Conservation (phyloP, 2,329 filamentous ascomycete genomes). For the Fusarium transvaalense region DNA sequence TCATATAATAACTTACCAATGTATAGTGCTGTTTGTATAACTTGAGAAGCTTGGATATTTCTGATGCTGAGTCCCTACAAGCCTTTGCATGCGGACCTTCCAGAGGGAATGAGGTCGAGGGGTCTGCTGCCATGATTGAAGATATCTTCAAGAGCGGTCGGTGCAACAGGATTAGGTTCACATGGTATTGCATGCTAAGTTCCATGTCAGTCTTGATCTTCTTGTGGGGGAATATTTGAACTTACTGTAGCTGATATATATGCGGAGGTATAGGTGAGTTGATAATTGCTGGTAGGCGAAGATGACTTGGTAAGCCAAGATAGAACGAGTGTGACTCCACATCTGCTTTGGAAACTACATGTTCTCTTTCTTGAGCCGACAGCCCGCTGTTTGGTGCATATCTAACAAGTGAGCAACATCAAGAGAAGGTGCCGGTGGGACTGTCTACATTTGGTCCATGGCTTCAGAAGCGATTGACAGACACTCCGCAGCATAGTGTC, state of each 20-base stretch:
- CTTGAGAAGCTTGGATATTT: not conserved
- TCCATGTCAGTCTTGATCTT: not conserved
- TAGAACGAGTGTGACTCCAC: too few relatives aligned
- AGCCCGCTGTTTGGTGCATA: too few relatives aligned
- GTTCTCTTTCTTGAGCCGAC: too few relatives aligned
- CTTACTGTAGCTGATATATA: constrained; percentile 5
- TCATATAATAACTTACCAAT: not conserved
- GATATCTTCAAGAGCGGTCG: not conserved
- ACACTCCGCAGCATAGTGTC: too few relatives aligned
- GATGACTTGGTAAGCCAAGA: too few relatives aligned
- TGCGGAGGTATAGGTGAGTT: not conserved
- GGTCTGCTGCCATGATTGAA: not conserved
- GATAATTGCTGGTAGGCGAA: too few relatives aligned
- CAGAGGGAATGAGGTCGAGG: not conserved
- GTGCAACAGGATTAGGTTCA: not conserved
- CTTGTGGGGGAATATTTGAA: too few relatives aligned
- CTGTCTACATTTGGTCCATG: too few relatives aligned
- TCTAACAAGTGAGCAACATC: too few relatives aligned
- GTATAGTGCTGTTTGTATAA: constrained; percentile 3
- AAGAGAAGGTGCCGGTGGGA: too few relatives aligned
- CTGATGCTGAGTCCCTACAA: not conserved
- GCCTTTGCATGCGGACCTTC: not conserved
- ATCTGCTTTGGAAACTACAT: too few relatives aligned
- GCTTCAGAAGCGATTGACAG: too few relatives aligned
- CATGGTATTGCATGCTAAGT: not conserved